A percentile compares a stretch with the other conserved stretches of the same genome.
These are phyloP conservation scores for Penicillium parvum DNA, from an alignment of 495 filamentous ascomycete species.

Conservation along the genomic window DNA sequence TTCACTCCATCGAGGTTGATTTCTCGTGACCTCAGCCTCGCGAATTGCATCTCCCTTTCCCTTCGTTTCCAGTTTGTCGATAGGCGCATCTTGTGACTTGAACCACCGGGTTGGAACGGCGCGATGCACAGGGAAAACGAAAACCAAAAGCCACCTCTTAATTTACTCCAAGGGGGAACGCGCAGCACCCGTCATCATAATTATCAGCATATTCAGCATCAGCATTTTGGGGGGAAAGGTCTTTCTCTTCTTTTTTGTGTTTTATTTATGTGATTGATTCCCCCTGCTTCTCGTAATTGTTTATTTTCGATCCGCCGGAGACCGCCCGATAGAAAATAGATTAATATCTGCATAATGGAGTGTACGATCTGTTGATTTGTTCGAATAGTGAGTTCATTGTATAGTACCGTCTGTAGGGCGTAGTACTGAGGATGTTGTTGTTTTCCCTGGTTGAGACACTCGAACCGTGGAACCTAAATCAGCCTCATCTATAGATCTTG, in stretches of 20 bases:
- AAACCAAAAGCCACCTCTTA: constrained; percentile 21
- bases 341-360: constrained; percentile 20
- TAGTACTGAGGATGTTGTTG: not conserved
- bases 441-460: not conserved
- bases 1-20: not conserved
- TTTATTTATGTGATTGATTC: constrained; percentile 20
- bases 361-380: constrained; percentile 1
- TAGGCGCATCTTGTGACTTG: constrained; percentile 31
- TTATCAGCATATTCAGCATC: constrained; percentile 26
- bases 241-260: constrained; percentile 5
- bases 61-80: constrained; percentile 21
- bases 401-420: not conserved
- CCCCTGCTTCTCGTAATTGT: constrained; percentile 17
- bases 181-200: constrained; percentile 16
- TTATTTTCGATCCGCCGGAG: constrained; percentile 11
- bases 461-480: constrained; percentile 1
- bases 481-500: not conserved
- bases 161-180: constrained; percentile 15
- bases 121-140: constrained; percentile 23
- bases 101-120: constrained; percentile 26
- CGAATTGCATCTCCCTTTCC: constrained; percentile 7
- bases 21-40: no score
- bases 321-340: constrained; percentile 22
- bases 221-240: constrained; percentile 23
- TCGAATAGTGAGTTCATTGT: not conserved